A percentile compares a stretch with the other conserved stretches of the same genome.
Conservation (phyloP, 805 yeast genomes). For the Ogataea ganodermae region DNA sequence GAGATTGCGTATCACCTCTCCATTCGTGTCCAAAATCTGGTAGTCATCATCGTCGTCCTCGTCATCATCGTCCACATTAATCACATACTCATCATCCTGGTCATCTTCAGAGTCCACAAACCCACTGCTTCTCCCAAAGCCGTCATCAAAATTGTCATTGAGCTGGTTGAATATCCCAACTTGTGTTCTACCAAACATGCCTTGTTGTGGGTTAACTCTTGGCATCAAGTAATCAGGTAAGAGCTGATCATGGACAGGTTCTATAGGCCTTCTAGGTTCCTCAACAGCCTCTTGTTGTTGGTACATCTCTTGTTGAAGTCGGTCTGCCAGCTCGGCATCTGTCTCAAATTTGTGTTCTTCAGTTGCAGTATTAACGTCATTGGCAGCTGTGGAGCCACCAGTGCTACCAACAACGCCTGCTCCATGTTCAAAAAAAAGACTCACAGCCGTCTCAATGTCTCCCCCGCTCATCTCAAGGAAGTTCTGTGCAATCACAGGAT, state of each 20-base stretch:
- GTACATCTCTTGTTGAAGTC: constrained; percentile 66
- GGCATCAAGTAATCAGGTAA: constrained; percentile 28
- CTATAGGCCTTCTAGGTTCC: constrained; percentile 74
- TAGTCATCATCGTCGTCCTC: constrained; percentile 41
- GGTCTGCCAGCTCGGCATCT: constrained; percentile 57
- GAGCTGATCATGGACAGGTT: constrained; percentile 71
- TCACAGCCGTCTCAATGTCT: constrained; percentile 80
- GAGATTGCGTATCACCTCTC: constrained; percentile 40
- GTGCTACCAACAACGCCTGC: constrained; percentile 28
- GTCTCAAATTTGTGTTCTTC: constrained; percentile 16
- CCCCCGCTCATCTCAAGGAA: constrained; percentile 78
- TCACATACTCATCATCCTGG: constrained; percentile 41
- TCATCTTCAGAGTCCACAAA: constrained; percentile 31
- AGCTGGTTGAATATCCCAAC: constrained; percentile 63
- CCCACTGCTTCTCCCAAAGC: constrained; percentile 8
- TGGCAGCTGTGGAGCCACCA: constrained; percentile 5
- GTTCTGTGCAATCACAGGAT: constrained; percentile 66
- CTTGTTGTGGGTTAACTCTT: constrained; percentile 31
- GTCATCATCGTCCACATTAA: constrained; percentile 38
- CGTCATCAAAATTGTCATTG: constrained; percentile 32
- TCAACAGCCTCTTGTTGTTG: constrained; percentile 40
- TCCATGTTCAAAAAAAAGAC: constrained; percentile 75
- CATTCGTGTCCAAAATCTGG: constrained; percentile 40
- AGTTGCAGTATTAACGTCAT: constrained; percentile 3
- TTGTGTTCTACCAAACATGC: constrained; percentile 51